phyloP scores from a whole-genome alignment of 2,329 filamentous ascomycete genomes.

The Botrytis pseudocinerea region DNA sequence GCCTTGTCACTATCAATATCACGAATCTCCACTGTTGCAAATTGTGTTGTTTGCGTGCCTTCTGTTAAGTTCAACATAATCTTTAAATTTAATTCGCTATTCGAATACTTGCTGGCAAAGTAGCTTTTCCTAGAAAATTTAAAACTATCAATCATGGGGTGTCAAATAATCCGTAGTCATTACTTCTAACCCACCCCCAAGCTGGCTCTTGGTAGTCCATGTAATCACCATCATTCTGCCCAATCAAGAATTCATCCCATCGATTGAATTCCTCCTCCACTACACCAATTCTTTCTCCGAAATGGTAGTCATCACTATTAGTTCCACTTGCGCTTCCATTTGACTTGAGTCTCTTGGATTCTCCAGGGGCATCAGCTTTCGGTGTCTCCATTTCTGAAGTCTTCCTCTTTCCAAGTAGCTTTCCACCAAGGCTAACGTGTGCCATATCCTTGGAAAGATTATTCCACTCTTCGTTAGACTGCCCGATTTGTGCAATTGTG shows the following conservation, averaged over 20 bases:
- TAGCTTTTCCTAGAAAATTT: neutral
- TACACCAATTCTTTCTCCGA: neutral
- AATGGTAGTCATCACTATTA: neutral
- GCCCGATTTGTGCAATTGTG: neutral
- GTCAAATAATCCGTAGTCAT: neutral
- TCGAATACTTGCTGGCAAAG: neutral
- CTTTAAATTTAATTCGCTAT: neutral
- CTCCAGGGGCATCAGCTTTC: neutral
- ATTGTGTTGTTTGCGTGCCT: neutral
- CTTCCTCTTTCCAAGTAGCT: neutral
- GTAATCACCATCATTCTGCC: neutral
- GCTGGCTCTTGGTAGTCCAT: neutral
- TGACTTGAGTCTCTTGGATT: neutral
- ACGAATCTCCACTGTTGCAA: neutral
- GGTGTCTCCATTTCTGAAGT: neutral
- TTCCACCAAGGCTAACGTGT: neutral
- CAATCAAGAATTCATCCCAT: neutral
- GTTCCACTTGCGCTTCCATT: neutral
- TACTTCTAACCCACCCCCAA: neutral
- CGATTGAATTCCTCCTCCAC: neutral
- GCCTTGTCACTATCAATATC: neutral
- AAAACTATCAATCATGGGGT: neutral
- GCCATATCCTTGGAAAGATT: neutral
- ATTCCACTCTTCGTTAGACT: neutral
- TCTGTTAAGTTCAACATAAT: neutral